Evolutionary conservation across 139 green algal genomes (phyloP).

Genomic region (Coccomyxa sp.): DNA sequence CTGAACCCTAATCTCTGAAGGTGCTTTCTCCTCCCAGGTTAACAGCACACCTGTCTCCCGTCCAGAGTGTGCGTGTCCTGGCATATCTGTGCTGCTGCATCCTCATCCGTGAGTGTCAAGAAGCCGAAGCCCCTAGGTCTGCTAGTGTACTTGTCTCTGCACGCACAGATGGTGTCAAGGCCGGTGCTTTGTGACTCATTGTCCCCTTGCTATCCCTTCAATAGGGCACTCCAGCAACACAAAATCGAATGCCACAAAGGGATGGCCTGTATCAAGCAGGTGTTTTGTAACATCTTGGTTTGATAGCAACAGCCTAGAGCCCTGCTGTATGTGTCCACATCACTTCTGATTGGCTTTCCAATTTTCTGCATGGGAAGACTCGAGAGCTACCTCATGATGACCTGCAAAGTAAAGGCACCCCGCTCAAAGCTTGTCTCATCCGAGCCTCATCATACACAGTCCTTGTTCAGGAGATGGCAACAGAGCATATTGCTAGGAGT

Average conservation of each 20-base stretch:
- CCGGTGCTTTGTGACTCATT: neutral
- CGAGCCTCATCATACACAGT: neutral
- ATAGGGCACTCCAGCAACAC: neutral
- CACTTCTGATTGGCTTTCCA: no score
- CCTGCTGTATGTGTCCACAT: no score
- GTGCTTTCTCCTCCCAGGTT: no score
- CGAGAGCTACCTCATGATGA: no score
- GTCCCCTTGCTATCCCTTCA: neutral
- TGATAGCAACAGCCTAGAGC: neutral
- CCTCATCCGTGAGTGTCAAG: slow-evolving; percentile 62
- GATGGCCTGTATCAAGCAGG: neutral
- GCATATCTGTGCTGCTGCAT: slow-evolving; percentile 50
- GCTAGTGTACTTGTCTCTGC: slow-evolving; percentile 54
- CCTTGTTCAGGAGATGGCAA: neutral
- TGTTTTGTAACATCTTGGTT: neutral
- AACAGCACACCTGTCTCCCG: slow-evolving; percentile 38
- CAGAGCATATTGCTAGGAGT: neutral
- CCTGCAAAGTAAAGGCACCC: no score
- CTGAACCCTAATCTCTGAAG: neutral
- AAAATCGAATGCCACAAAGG: neutral
- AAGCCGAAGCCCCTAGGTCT: slow-evolving; percentile 80
- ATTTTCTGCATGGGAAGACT: no score
- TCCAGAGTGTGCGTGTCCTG: slow-evolving; percentile 61
- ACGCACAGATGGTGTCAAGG: neutral
- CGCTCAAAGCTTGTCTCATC: no score